Evolutionary conservation across 257 asterid species (phyloP).

Genomic region (Vinca minor): DNA sequence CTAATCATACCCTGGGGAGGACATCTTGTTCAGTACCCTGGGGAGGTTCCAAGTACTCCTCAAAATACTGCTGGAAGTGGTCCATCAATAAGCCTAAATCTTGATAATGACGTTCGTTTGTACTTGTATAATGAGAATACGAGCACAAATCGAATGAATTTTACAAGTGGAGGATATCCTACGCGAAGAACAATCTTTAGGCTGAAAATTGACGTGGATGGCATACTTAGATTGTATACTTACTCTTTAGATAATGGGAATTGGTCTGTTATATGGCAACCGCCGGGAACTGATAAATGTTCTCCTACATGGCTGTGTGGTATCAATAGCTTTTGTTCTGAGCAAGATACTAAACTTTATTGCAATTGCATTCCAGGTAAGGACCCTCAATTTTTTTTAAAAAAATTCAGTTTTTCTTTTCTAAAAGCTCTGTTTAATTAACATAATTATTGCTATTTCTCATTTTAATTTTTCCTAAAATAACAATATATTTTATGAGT

Average conservation of each 20-base stretch:
- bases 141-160: background rate
- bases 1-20: conserved; percentile 30
- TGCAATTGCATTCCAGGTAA: too few species aligned
- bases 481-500: too few species aligned
- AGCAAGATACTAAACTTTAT: too few species aligned
- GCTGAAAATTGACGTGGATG: conserved; percentile 36
- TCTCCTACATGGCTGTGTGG: too few species aligned
- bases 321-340: too few species aligned
- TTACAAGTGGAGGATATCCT: conserved; percentile 27
- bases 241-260: conserved; percentile 16
- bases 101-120: conserved; percentile 32
- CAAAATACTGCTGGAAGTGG: background rate
- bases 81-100: conserved; percentile 24
- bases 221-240: conserved; percentile 33
- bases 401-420: too few species aligned
- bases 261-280: conserved; percentile 19
- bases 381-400: too few species aligned
- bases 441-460: too few species aligned
- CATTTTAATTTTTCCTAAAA: too few species aligned
- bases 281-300: conserved; percentile 3
- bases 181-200: conserved; percentile 14
- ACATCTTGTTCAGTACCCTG: conserved; percentile 42
- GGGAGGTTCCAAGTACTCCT: background rate
- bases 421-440: too few species aligned
- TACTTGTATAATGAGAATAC: conserved; percentile 28